Conservation (phyloP, 2,329 filamentous ascomycete genomes). For the Ophiostoma quercus region DNA sequence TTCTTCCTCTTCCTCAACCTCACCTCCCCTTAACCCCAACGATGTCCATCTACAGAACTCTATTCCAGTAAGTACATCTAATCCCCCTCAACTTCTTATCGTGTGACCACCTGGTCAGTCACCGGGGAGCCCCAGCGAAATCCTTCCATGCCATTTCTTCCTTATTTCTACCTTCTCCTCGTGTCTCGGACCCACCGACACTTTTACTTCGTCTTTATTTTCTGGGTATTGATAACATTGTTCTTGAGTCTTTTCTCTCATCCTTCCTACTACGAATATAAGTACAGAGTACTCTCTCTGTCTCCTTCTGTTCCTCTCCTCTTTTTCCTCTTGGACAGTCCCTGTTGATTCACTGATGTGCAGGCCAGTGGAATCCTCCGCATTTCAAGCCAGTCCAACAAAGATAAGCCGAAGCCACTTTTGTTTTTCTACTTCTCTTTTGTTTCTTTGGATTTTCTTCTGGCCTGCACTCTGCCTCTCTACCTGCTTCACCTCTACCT, state of each 20-base stretch:
- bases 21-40: too few relatives aligned
- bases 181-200: constrained; percentile 1
- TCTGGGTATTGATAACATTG: neutral
- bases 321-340: neutral
- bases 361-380: constrained; percentile 7
- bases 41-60: too few relatives aligned
- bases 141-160: neutral
- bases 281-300: neutral
- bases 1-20: neutral
- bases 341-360: neutral
- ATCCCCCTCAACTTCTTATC: neutral
- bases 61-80: too few relatives aligned
- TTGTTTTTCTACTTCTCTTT: neutral
- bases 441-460: neutral
- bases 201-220: neutral
- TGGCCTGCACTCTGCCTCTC: neutral
- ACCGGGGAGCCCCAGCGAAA: constrained; percentile 1
- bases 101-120: neutral
- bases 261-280: too few relatives aligned
- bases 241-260: neutral
- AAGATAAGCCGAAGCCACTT: neutral
- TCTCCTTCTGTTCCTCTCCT: neutral
- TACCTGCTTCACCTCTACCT: neutral
- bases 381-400: constrained; percentile 1
- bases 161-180: neutral